Evolutionary conservation across 2,329 filamentous ascomycete genomes (phyloP), one percentile per base, ranked within the genome.

Genomic region (Fusarium burgessii): DNA sequence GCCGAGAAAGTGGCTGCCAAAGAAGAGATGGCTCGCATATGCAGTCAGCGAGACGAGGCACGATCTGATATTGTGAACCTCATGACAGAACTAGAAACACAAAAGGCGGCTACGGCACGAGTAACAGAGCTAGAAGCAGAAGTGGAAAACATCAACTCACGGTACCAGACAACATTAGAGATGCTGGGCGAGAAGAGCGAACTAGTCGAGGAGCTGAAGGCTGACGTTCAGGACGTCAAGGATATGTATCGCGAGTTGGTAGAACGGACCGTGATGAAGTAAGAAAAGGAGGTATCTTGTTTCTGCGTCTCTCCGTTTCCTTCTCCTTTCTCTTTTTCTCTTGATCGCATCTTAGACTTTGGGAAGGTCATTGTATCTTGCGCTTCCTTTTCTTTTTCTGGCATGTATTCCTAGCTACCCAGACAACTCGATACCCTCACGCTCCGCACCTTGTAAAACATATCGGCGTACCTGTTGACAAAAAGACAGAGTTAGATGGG

Each of bases 161-260:
- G 95, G 75, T 97, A 98, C 79, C 91, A 97, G 78, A 96, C 94
- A 17, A 97, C 94, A 65, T 85, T 99, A 57, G 95, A 98, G 83
- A 91, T 98, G 90, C 83, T 99, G 61, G 96, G 96, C 3, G 96
- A 99, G 87, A 97, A 97, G 88, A 97, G 94, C 80, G 96, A 99
- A 85, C 84, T 92, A 77, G 95, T 97, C 4, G 94, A 97, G 78
- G 96, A 99, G 85, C 84, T 99, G 73, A 90, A 87, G 80, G 91
- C 92, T 15, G 96, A 98, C 84, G 92, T 99, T 57, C 86, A 90
- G 72, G 96, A 99, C 84, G 87, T 99, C 79, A 99, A 99, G 85
- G 92, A 91, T 77, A 97, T 99, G 87, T 98, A 98, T 84, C 90
- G 94, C 72, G 95, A 98, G 78, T 82, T 99, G 80, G 92, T 97